Base-by-base conservation (phyloP, 352 stramenopile genomes). In the Phytophthora hibernalis region DNA sequence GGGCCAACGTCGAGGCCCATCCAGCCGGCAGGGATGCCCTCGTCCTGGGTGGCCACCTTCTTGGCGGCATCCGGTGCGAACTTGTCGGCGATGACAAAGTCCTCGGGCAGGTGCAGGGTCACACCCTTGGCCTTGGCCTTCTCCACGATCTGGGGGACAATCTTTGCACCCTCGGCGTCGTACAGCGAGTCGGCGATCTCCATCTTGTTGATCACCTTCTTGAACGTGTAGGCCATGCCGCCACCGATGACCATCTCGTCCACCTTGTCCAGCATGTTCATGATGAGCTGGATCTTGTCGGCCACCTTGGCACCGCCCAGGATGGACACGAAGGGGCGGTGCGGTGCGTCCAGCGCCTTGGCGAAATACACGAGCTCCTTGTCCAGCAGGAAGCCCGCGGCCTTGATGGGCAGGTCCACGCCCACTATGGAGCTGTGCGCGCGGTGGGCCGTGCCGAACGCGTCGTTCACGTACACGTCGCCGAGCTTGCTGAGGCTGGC, bases 171-270 rank as follows among this genome's bases (percentile, higher is more conserved):
- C 43, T 95, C 89, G 1, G 89, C 87, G 55, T 98, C 92, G 70
- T 98, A 95, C 28, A 99, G 81, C 53, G 91, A 98, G 33, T 82
- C 87, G 51, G 97, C 98, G 68, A 99, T 98, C 71, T 97, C 82
- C 77, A 96, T 97, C 67, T 98, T 96, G 66, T 98, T 97, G 56
- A 98, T 77, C 54, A 98, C 97, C 85, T 99, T 99, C 80, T 99
- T 99, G 85, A 99, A 99, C n/a, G 98, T 99, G 80, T 99, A 99
- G 60, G 98, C 98, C 98, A 99, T 99, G 72, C 98, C 98, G 50
- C 97, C 98, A 52, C 98, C 98, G 43, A 99, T 91, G 45, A 99
- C 88, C 82, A 99, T 98, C 62, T 97, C 96, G 77, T 99, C 98
- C 49, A 97, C 89, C 79, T 99, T 99, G 72, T 99, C 97, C 30